Percentiles rank a stretch among this genome's conserved stretches.
Evolutionary conservation across 371 early-diverging fungal species (phyloP).

Genomic region (Mortierella sp.): DNA sequence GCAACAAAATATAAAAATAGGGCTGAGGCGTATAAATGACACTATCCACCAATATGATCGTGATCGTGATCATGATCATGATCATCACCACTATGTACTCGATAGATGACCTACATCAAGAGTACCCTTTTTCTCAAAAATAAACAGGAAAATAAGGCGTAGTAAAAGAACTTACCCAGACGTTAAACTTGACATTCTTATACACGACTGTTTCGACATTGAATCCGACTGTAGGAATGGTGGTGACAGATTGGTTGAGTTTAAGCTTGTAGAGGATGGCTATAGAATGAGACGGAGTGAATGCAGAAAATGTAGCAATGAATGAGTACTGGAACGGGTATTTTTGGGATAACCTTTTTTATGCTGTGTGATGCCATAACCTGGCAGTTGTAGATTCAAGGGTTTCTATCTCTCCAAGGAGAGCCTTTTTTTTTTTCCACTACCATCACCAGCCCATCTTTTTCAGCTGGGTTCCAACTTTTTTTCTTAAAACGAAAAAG

Average conservation of each 20-base stretch:
- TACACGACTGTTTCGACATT: conserved; percentile 91
- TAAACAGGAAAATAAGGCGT: not conserved
- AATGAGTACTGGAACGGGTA: not conserved
- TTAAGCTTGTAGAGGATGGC: conserved; percentile 93
- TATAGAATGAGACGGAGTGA: conserved; percentile 20
- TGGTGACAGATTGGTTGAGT: conserved; percentile 86
- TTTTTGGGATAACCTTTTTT: not conserved
- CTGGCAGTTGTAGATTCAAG: not conserved
- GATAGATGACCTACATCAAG: too few species aligned
- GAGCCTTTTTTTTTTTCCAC: not conserved
- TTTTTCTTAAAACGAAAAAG: not conserved
- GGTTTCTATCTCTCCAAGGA: conserved; percentile 1
- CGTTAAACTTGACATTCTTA: conserved; percentile 93
- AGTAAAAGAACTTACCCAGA: conserved; percentile 69
- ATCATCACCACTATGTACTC: not conserved
- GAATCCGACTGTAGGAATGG: conserved; percentile 92
- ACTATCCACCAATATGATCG: too few species aligned
- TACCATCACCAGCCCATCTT: not conserved
- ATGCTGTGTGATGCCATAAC: conserved; percentile 14
- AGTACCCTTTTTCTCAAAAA: not conserved
- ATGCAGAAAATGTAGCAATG: not conserved
- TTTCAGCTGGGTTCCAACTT: conserved; percentile 2
- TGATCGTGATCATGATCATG: not conserved
- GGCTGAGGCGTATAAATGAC: not conserved
- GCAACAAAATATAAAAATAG: not conserved